Evolutionary conservation across 306 rosid species (phyloP), one percentile per base, ranked within the genome.

Genomic region (Malus sieversii): DNA sequence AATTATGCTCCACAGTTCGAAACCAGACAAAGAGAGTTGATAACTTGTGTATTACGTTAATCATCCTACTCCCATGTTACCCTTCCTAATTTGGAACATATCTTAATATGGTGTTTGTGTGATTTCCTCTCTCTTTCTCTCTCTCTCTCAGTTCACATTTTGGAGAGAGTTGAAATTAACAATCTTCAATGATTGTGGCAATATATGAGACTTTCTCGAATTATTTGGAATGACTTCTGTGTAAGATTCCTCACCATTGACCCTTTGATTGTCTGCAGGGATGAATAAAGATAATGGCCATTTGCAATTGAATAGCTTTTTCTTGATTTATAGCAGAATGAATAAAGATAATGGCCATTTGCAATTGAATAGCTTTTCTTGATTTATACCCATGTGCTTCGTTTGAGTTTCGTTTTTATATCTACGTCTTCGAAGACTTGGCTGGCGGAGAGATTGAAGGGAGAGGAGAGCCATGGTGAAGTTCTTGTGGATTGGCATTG

Each of bases 401-500:
- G 30, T 14, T 25, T 61, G 68, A 3, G 12, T 8, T 67, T 68
- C 35, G 11, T 22, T 65, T 23, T 72, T 42, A 65, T 29, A 29
- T n/a, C 46, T 29, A 35, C 38, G 16, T 19, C 76, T 68, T 33
- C 69, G 25, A 69, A 52, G 42, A 52, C 66, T 44, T 76, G 71
- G 55, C 82, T 25, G 80, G 77, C 69, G 20, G 60, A 77, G 79
- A 22, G 53, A 38, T 46, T 75, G 81, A 62, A 62, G 64, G n/a
- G 48, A 72, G 78, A 55, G 57, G 58, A 66, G 66, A 72, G 79
- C 80, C 32, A 88, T 86, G 95, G 62, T 14, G 75, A 87, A 84
- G 66, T 77, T 75, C 71, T 78, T 84, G 72, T 85, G 82, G 82
- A 68, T 84, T 59, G 70, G 78, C 71, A 74, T 85, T 80, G 77